phyloP scores from a whole-genome alignment of 257 asterid genomes.

The Paraleonurus japonicus region DNA sequence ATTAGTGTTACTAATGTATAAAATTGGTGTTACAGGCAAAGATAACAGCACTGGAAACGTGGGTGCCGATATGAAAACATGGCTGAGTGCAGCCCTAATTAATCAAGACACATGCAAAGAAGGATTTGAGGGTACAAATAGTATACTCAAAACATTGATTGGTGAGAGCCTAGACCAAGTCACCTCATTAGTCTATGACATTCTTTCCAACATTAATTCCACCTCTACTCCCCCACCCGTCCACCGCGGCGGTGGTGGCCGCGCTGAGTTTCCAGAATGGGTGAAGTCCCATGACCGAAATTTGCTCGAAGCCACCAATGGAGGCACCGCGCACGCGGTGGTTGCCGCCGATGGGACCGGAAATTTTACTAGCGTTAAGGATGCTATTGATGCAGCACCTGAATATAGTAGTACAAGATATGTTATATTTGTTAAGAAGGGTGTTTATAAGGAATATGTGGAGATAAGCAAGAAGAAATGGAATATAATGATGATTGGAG shows the following conservation, averaged over 20 bases:
- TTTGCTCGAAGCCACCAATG: conserved; percentile 31
- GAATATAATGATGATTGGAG: conserved; percentile 68
- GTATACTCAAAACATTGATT: conserved; percentile 20
- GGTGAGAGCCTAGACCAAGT: conserved; percentile 32
- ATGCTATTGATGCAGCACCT: conserved; percentile 50
- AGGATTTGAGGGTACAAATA: conserved; percentile 46
- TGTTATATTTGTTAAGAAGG: conserved; percentile 55
- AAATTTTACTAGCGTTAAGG: conserved; percentile 37
- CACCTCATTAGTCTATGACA: conserved; percentile 30
- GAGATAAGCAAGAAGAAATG: conserved; percentile 52
- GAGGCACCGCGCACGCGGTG: conserved; percentile 32
- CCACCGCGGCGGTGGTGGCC: conserved; percentile 9
- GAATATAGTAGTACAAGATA: conserved; percentile 30
- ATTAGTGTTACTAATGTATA: no score
- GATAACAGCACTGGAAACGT: conserved; percentile 43
- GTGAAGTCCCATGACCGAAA: conserved; percentile 32
- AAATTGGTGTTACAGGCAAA: conserved; percentile 29
- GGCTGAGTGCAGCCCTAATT: conserved; percentile 51
- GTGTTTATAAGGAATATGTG: conserved; percentile 60
- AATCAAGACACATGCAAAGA: conserved; percentile 61
- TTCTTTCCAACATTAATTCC: conserved; percentile 34
- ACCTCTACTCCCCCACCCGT: conserved; percentile 4
- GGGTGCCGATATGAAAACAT: conserved; percentile 48
- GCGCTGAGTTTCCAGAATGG: conserved; percentile 38
- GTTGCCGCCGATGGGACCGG: conserved; percentile 62